A percentile compares a stretch with the other conserved stretches of the same genome.
Evolutionary conservation across 2,329 filamentous ascomycete genomes (phyloP).

Genomic region (Sclerotinia minor): DNA sequence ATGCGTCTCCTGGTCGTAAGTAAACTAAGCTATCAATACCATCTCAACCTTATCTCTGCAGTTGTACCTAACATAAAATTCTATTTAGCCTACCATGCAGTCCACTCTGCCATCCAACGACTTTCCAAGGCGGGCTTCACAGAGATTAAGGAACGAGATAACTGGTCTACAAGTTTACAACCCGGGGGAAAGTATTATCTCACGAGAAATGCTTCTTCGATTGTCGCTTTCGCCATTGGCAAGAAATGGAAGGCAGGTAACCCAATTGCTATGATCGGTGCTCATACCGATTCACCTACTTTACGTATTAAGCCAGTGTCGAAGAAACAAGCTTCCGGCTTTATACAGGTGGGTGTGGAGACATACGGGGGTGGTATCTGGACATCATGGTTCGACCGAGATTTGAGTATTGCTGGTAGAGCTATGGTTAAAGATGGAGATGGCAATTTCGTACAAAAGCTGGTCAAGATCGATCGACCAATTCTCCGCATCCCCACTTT

Average conservation of each 20-base stretch:
- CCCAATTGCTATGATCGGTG: slow-evolving; percentile 87
- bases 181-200: slow-evolving; percentile 96
- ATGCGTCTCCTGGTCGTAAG: slow-evolving; percentile 89
- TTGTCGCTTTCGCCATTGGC: slow-evolving; percentile 90
- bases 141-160: slow-evolving; percentile 85
- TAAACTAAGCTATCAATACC: slow-evolving; percentile 33
- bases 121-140: slow-evolving; percentile 83
- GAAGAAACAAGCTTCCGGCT: slow-evolving; percentile 82
- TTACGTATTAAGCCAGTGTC: slow-evolving; percentile 92
- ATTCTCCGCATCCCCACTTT: slow-evolving; percentile 90
- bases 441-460: slow-evolving; percentile 75
- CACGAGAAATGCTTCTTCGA: slow-evolving; percentile 88
- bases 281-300: slow-evolving; percentile 93
- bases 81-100: slow-evolving; percentile 71
- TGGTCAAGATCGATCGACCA: slow-evolving; percentile 88
- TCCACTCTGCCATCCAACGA: slow-evolving; percentile 72
- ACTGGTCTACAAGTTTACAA: slow-evolving; percentile 76
- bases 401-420: slow-evolving; percentile 85
- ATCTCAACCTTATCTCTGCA: slow-evolving; percentile 53
- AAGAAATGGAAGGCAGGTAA: slow-evolving; percentile 89
- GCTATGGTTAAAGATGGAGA: slow-evolving; percentile 75
- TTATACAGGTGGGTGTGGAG: slow-evolving; percentile 92
- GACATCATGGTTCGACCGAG: slow-evolving; percentile 98
- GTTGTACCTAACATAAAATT: slow-evolving; percentile 1
- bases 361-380: slow-evolving; percentile 95